Percentiles rank a stretch among this genome's conserved stretches.
Evolutionary conservation across 2,329 filamentous ascomycete species (phyloP).

Genomic region (Beauveria brongniartii): DNA sequence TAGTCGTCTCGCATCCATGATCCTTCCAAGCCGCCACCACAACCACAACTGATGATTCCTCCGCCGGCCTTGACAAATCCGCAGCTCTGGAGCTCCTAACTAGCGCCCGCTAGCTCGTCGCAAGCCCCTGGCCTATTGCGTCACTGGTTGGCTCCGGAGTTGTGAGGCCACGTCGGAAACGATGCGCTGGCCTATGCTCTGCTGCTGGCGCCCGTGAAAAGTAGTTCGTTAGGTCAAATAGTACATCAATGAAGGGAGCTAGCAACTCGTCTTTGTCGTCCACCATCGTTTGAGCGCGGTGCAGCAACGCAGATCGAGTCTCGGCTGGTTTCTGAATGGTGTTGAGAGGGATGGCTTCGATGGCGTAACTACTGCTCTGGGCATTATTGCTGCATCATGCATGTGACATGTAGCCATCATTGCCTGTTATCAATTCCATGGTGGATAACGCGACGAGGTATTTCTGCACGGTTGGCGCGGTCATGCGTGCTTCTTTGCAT

Average conservation of each 20-base stretch:
- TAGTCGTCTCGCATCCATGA: too few relatives aligned
- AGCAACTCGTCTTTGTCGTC: neutral
- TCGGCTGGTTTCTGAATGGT: neutral
- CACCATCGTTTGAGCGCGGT: neutral
- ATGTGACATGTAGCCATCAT: neutral
- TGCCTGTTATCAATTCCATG: too few relatives aligned
- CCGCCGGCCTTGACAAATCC: too few relatives aligned
- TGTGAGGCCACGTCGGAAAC: neutral
- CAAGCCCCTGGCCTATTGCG: slow-evolving; percentile 18
- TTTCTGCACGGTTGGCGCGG: too few relatives aligned
- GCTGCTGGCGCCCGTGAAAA: neutral
- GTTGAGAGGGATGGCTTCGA: neutral
- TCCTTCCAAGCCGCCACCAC: too few relatives aligned
- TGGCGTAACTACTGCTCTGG: neutral
- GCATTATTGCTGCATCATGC: neutral
- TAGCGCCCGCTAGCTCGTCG: neutral
- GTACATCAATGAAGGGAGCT: neutral
- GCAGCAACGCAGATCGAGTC: neutral
- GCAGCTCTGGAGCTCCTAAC: too few relatives aligned
- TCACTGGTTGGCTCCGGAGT: slow-evolving; percentile 12
- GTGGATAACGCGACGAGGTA: too few relatives aligned
- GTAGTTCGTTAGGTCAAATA: too few relatives aligned
- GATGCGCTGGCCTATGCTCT: neutral
- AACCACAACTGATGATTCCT: too few relatives aligned
- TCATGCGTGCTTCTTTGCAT: too few relatives aligned